phyloP scores from a whole-genome alignment of 2,329 filamentous ascomycete genomes.

The Phialemonium atrogriseum region DNA sequence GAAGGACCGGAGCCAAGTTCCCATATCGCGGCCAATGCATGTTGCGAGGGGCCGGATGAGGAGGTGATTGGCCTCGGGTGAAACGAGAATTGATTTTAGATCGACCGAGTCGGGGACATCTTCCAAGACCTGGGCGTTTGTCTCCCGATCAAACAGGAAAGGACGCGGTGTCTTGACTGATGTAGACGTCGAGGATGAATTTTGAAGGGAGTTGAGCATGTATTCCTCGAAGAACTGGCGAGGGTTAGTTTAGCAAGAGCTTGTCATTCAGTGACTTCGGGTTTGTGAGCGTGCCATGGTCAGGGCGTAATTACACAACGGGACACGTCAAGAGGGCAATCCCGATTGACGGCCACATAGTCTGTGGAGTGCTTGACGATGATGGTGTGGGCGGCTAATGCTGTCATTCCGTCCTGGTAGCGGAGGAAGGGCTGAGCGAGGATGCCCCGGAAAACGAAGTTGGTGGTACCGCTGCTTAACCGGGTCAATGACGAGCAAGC shows the following conservation, averaged over 20 bases:
- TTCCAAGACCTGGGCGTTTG: conserved; percentile 26
- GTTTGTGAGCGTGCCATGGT: background rate
- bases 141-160: conserved; percentile 20
- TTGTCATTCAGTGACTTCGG: background rate
- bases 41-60: conserved; percentile 10
- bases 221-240: conserved; percentile 19
- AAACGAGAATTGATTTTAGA: conserved; percentile 23
- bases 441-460: conserved; percentile 31
- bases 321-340: conserved; percentile 25
- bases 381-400: conserved; percentile 16
- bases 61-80: conserved; percentile 8
- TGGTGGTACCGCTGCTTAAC: conserved; percentile 29
- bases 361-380: conserved; percentile 29
- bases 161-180: conserved; percentile 23
- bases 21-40: conserved; percentile 19
- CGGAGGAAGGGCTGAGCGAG: conserved; percentile 16
- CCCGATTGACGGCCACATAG: conserved; percentile 22
- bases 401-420: conserved; percentile 5
- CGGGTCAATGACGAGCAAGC: conserved; percentile 23
- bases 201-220: conserved; percentile 18
- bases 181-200: conserved; percentile 8
- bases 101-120: conserved; percentile 23
- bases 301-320: conserved; percentile 19
- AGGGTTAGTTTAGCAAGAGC: background rate
- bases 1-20: conserved; percentile 25